Percentiles rank a stretch among this genome's conserved stretches.
Evolutionary conservation across 1,139 yeast species (phyloP).

Genomic region (Pichia kudriavzevii): DNA sequence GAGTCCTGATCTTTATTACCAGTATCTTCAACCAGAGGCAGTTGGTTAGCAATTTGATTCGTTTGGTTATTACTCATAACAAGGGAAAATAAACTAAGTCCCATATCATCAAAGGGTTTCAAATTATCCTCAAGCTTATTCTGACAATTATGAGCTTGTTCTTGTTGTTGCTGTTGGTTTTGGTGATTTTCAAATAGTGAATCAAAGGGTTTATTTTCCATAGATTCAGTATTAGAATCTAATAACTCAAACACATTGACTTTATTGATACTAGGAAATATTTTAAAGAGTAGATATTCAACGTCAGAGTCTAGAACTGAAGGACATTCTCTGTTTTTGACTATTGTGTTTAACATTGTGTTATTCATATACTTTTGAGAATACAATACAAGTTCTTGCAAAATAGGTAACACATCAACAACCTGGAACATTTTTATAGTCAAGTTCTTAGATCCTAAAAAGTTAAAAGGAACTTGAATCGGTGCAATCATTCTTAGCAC

Average conservation of each 20-base stretch:
- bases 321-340: slow-evolving; percentile 20
- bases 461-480: slow-evolving; percentile 48
- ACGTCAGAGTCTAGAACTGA: slow-evolving; percentile 18
- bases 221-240: slow-evolving; percentile 13
- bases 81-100: slow-evolving; percentile 26
- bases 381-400: slow-evolving; percentile 25
- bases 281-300: slow-evolving; percentile 17
- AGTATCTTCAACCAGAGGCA: slow-evolving; percentile 5
- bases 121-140: slow-evolving; percentile 11
- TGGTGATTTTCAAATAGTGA: slow-evolving; percentile 17
- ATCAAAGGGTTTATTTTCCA: slow-evolving; percentile 18
- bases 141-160: too few species aligned
- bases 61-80: slow-evolving; percentile 17
- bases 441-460: slow-evolving; percentile 33
- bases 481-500: slow-evolving; percentile 55
- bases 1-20: slow-evolving; percentile 9
- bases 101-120: slow-evolving; percentile 23
- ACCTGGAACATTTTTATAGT: slow-evolving; percentile 17
- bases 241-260: slow-evolving; percentile 21
- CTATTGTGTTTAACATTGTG: slow-evolving; percentile 7
- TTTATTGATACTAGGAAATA: slow-evolving; percentile 24
- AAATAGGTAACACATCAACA: slow-evolving; percentile 22
- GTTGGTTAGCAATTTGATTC: slow-evolving; percentile 2
- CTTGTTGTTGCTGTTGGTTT: not conserved
- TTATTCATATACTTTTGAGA: slow-evolving; percentile 17